Conservation (phyloP, 441 rosid species). For the Euphorbia neoarborescens region DNA sequence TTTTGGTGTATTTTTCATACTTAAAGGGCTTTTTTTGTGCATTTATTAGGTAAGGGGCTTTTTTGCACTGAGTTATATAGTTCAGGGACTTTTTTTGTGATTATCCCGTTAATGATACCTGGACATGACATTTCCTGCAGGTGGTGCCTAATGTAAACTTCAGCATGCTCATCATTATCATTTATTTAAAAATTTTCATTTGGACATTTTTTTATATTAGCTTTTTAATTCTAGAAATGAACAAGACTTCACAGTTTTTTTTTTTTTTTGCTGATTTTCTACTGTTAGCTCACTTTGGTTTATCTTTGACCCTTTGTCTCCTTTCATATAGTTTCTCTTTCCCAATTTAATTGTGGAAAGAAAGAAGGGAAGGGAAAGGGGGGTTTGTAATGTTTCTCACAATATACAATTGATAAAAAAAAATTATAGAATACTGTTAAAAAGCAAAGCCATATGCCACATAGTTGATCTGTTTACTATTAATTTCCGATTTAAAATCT, state of each 20-base stretch:
- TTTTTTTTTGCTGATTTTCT: background rate
- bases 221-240: background rate
- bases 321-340: background rate
- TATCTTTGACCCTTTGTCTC: background rate
- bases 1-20: too few species aligned
- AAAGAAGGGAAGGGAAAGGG: too few species aligned
- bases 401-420: conserved; percentile 2
- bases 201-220: background rate
- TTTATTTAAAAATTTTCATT: background rate
- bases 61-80: too few species aligned
- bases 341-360: too few species aligned
- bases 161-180: background rate
- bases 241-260: background rate
- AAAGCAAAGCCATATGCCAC: conserved; percentile 4
- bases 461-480: background rate
- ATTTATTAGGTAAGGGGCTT: too few species aligned
- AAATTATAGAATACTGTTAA: conserved; percentile 1
- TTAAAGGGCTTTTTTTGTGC: too few species aligned
- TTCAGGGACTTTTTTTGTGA: too few species aligned
- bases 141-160: background rate
- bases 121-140: background rate
- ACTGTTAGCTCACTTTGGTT: background rate
- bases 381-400: too few species aligned
- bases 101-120: background rate
- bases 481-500: background rate